Evolutionary conservation across 345 rosid species (phyloP), one percentile per base, ranked within the genome.

Genomic region (Melaleuca alternifolia): DNA sequence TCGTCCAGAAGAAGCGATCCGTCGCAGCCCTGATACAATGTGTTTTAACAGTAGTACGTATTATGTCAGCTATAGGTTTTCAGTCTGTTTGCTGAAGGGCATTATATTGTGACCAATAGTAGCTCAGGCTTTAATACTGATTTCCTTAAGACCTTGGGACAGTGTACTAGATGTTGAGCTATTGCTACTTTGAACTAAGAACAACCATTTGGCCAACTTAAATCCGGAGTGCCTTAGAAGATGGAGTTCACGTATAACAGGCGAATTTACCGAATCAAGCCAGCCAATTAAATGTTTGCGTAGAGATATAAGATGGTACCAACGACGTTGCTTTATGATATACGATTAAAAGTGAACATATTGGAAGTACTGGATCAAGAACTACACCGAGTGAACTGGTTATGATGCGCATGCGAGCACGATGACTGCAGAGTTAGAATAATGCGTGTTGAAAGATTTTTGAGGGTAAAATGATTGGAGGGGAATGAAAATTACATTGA

Each of bases 1-100:
- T 94, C 93, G 30, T 92, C 92, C 79, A 93, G 84, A 7, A 93
- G 88, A 33, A 94, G 11, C 0, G 96, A 93, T 26, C 92, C 95
- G 54, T 93, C 96, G 53, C 95, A 94, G 12, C 96, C 94, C 92
- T 94, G 85, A 51, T 24, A 83, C 84, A 83, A n/a, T 13, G 53
- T 20, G 50, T 54, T 48, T 50, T 44, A 51, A 52, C 79, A 33
- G 24, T 33, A 33, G 18, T 37, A 33, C 21, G 79, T 65, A 65
- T 65, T 33, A 11, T 16, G 77, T 65, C 77, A 65, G 11, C 77
- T 65, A 15, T 3, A 62, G 76, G 76, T 62, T 26, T 13, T 28
- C 65, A 26, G 15, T 57, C n/a, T 57, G 65, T 26, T 26, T 57
- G 65, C 65, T 26, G 12, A 57, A 57, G n/a, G 65, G 65, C 30